Base-by-base conservation (phyloP, 345 rosid genomes). In the Abelmoschus esculentus region DNA sequence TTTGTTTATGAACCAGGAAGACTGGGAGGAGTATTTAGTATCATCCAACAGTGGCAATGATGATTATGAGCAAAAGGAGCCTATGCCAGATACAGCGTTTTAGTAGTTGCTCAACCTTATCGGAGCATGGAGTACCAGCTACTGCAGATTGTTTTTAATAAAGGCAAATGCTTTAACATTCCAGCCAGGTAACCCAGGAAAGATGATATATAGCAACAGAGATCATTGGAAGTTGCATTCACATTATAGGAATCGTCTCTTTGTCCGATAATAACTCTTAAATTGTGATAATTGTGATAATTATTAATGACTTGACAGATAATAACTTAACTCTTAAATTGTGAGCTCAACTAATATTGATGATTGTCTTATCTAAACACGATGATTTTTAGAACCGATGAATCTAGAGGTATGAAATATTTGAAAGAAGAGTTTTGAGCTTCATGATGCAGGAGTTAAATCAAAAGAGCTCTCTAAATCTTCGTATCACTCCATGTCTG, bases 21-120 rank as follows among this genome's bases (percentile, higher is more conserved):
- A 78, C 66, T 73, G 73, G 49, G 85, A 75, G 50, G 78, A 70
- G 15, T 73, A 54, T 75, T 76, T 58, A 3, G 66, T 49, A 73
- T 22, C 26, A 46, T 14, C 71, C 61, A 67, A 57, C 69, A 46
- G 42, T 13, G 42, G 65, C 28, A 36, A 70, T 22, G 72, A 77
- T 42, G 58, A 31, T 31, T 31, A 22, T 49, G 60, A 60, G 50
- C 47, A 61, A 31, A 32, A 47, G 31, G 59, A 70, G 57, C 3
- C 31, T 29, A 58, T 46, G 55, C 28, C 53, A 28, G 40, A 19
- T 10, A 40, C n/a, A 63, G 52, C 10, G 34, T 7, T 22, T 57
- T 8, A 40, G 14, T 38, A 38, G 42, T 7, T 38, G 42, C 42
- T 38, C 8, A 7, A 38, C 55, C 38, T 14, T 55, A 49, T 66